Conservation (phyloP, 1,284 basidiomycete genomes). For the Irpex sp. region DNA sequence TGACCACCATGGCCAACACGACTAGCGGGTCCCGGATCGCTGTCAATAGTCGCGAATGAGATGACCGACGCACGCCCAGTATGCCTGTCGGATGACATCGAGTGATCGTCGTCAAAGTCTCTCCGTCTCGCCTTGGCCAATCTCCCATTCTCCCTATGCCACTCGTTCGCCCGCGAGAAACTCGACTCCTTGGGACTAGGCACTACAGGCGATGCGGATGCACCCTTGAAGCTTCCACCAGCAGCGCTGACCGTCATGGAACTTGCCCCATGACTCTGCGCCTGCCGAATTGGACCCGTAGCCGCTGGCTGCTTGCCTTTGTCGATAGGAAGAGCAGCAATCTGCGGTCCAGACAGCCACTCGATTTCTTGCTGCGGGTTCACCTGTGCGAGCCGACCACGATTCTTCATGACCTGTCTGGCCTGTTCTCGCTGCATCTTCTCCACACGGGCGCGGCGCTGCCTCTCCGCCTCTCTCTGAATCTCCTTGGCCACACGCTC, state of each 20-base stretch:
- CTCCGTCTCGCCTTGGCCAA: slow-evolving; percentile 75
- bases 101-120: slow-evolving; percentile 87
- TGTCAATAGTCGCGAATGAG: slow-evolving; percentile 77
- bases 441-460: slow-evolving; percentile 77
- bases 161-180: slow-evolving; percentile 36
- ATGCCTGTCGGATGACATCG: slow-evolving; percentile 81
- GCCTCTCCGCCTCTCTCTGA: slow-evolving; percentile 87
- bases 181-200: slow-evolving; percentile 31
- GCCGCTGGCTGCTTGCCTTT: slow-evolving; percentile 46
- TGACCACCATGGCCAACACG: slow-evolving; percentile 56
- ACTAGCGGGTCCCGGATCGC: slow-evolving; percentile 73
- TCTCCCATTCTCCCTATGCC: slow-evolving; percentile 56
- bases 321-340: slow-evolving; percentile 7
- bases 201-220: slow-evolving; percentile 8
- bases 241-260: slow-evolving; percentile 53
- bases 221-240: slow-evolving; percentile 44
- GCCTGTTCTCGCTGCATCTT: slow-evolving; percentile 82
- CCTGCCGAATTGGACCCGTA: slow-evolving; percentile 56
- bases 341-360: slow-evolving; percentile 25
- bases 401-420: slow-evolving; percentile 94
- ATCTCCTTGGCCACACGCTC: slow-evolving; percentile 82
- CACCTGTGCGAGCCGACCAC: slow-evolving; percentile 62
- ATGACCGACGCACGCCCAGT: slow-evolving; percentile 67
- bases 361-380: slow-evolving; percentile 47
- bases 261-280: slow-evolving; percentile 36